A percentile compares a stretch with the other conserved stretches of the same genome.
These are phyloP conservation scores for Sporobolomyces phaffii DNA, from an alignment of 768 basidiomycete genomes.

Conservation along the genomic window DNA sequence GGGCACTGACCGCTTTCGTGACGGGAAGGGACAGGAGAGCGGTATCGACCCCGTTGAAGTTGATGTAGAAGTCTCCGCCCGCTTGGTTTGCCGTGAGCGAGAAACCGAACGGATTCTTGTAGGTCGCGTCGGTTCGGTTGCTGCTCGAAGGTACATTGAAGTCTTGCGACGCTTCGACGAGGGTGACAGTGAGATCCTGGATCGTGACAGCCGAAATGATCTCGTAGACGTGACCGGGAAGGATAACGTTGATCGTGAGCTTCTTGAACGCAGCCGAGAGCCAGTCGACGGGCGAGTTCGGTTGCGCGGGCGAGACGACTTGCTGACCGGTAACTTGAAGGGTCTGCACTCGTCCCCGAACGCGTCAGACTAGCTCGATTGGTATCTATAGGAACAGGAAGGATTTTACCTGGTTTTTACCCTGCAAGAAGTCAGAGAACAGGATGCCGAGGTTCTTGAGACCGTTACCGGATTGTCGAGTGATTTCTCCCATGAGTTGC, in stretches of 20 bases:
- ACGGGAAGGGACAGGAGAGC: constrained; percentile 17
- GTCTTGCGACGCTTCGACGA: constrained; percentile 55
- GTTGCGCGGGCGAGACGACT: constrained; percentile 56
- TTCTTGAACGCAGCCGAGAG: constrained; percentile 66
- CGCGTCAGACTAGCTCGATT: not conserved
- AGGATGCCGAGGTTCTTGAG: constrained; percentile 57
- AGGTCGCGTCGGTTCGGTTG: constrained; percentile 21
- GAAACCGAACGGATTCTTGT: constrained; percentile 66
- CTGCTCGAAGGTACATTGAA: constrained; percentile 46
- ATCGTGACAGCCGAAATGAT: constrained; percentile 49
- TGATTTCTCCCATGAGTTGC: constrained; percentile 50
- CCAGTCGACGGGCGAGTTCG: constrained; percentile 53
- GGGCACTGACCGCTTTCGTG: constrained; percentile 52
- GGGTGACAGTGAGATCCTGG: constrained; percentile 55
- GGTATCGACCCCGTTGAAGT: constrained; percentile 28
- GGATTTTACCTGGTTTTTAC: constrained; percentile 53
- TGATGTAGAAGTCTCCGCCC: constrained; percentile 55
- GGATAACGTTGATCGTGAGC: constrained; percentile 56
- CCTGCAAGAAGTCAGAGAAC: constrained; percentile 63
- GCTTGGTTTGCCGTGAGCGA: constrained; percentile 60
- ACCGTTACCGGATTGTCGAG: constrained; percentile 16
- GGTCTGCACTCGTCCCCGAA: constrained; percentile 51
- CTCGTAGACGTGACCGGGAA: constrained; percentile 59
- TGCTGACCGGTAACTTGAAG: constrained; percentile 58
- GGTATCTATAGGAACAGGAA: too few species aligned